Percentiles rank a stretch among this genome's conserved stretches.
Conservation (phyloP, 768 basidiomycete species). For the Trametes cingulata region DNA sequence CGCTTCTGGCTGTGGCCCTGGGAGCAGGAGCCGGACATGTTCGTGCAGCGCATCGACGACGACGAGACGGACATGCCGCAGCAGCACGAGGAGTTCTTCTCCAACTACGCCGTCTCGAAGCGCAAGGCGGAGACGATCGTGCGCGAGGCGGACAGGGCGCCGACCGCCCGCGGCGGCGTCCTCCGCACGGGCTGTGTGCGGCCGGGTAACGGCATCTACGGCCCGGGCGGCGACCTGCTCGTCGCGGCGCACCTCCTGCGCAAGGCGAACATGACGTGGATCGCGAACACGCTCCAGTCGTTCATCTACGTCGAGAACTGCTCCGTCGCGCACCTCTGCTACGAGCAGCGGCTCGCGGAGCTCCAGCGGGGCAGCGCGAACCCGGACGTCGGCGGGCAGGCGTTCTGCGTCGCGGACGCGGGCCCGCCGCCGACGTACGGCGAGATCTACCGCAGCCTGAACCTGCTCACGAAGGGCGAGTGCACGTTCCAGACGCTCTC, state of each 20-base stretch:
- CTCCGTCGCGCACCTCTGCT: constrained; percentile 67
- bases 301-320: constrained; percentile 79
- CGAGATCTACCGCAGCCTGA: constrained; percentile 58
- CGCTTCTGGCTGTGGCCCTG: constrained; percentile 77
- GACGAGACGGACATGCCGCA: constrained; percentile 55
- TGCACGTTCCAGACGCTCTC: constrained; percentile 57
- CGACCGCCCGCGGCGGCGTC: constrained; percentile 37
- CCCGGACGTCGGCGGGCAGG: constrained; percentile 74
- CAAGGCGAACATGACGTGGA: constrained; percentile 64
- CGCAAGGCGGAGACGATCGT: constrained; percentile 53
- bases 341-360: constrained; percentile 72
- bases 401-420: constrained; percentile 66
- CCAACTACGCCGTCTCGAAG: constrained; percentile 77
- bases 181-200: constrained; percentile 73
- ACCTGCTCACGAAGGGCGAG: constrained; percentile 56
- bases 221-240: constrained; percentile 72
- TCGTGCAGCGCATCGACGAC: constrained; percentile 66
- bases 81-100: constrained; percentile 65
- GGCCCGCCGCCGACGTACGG: constrained; percentile 63
- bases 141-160: constrained; percentile 41
- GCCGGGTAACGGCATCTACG: constrained; percentile 79
- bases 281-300: constrained; percentile 55
- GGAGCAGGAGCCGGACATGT: constrained; percentile 57
- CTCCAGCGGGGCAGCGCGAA: constrained; percentile 38
- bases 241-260: constrained; percentile 65